Base-by-base conservation (phyloP, 2,329 filamentous ascomycete species). In the Colletotrichum eremochloae region DNA sequence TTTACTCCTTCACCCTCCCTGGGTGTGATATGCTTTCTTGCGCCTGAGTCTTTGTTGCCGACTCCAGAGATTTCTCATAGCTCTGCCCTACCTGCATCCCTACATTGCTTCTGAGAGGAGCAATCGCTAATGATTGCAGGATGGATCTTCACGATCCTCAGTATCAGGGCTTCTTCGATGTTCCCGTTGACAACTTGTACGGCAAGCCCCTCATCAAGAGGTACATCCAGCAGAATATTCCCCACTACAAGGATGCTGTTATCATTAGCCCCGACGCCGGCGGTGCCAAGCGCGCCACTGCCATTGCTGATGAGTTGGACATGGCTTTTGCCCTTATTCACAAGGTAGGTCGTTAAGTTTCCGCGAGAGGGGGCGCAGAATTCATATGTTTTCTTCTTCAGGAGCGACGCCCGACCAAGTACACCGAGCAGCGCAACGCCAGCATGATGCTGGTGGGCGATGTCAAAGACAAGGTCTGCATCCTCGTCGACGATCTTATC, bases 111-210 rank as follows among this genome's bases (percentile, higher is more conserved):
- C 67, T 36, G 31, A 36, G 18, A 38, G 61, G 66, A 67, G 71
- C 71, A 73, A 58, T 52, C 44, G 60, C 79, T 80, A 76, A 81
- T 76, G 29, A 56, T 42, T 63, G 60, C 72, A 75, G 73, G 72
- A 97, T 99, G 93, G 96, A 99, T 80, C 88, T 99, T 64, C 94
- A 96, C 81, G 96, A 98, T 81, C 93, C 94, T 53, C 95, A 99
- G 83, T 98, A 98, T 80, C 96, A 99, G 83, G 96, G 96, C 66
- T 99, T 98, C 87, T 98, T 99, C 80, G 96, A 99, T 80, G 97
- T 98, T 71, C 96, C 96, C 2, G 96, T 99, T 68, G 96, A 99
- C 84, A 99, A 99, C 81, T 88, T 99, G 24, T 98, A 98, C 84
- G 96, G 92, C 68, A 91, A 93, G 77, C 92, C 93, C 62, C 84